Conservation (phyloP, 176 grass and related monocot species). For the Oryza coarctata region DNA sequence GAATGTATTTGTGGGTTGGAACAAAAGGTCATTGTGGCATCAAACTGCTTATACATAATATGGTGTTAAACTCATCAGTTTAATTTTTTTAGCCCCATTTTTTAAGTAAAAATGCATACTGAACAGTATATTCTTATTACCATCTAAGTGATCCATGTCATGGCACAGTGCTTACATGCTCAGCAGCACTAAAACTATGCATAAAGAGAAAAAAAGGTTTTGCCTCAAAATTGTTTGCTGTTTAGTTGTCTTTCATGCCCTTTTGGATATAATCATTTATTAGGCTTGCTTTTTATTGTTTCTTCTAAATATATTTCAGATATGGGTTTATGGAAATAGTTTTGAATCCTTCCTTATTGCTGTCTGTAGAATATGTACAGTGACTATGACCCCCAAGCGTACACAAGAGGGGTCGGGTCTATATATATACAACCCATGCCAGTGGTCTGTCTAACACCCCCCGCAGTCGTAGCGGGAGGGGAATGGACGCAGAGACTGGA, state of each 20-base stretch:
- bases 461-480: too few species aligned
- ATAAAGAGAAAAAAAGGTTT: not conserved
- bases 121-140: not conserved
- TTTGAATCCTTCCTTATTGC: conserved; percentile 87
- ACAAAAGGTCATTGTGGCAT: not conserved
- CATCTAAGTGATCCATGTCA: not conserved
- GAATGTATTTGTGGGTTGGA: not conserved
- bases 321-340: conserved; percentile 96
- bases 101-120: not conserved
- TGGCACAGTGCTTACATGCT: not conserved
- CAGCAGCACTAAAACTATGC: not conserved
- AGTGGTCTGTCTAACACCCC: too few species aligned
- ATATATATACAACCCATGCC: too few species aligned
- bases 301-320: conserved; percentile 59
- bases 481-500: too few species aligned
- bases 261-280: not conserved
- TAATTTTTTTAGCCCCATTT: not conserved
- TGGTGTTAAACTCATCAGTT: not conserved
- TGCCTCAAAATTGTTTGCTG: not conserved
- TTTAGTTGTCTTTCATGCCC: too few species aligned
- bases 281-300: conserved; percentile 9
- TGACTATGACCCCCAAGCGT: too few species aligned
- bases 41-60: not conserved
- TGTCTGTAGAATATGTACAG: too few species aligned
- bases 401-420: too few species aligned